A percentile compares a stretch with the other conserved stretches of the same genome.
Conservation (phyloP, 2,329 filamentous ascomycete species). For the Teratosphaeria destructans region DNA sequence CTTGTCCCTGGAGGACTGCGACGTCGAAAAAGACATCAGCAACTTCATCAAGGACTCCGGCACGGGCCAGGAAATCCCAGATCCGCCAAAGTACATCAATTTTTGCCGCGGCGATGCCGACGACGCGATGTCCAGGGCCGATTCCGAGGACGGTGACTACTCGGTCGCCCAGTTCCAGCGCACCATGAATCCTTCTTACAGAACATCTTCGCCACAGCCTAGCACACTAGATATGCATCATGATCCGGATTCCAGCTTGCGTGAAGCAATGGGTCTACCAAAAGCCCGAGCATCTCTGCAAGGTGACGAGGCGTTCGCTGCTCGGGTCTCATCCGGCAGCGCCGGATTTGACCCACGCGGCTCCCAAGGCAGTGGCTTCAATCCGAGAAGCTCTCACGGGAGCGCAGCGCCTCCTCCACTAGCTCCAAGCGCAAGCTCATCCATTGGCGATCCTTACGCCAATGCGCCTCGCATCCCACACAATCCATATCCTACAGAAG, state of each 20-base stretch:
- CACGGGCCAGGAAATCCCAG: slow-evolving; percentile 94
- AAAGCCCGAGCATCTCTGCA: slow-evolving; percentile 29
- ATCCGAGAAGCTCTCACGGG: slow-evolving; percentile 5
- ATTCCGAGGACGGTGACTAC: slow-evolving; percentile 78
- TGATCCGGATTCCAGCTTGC: slow-evolving; percentile 66
- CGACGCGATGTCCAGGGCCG: slow-evolving; percentile 65
- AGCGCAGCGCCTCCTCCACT: slow-evolving; percentile 12
- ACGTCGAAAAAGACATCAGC: slow-evolving; percentile 90
- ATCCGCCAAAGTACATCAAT: slow-evolving; percentile 96
- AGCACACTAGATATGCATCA: slow-evolving; percentile 89
- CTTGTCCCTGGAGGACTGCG: slow-evolving; percentile 83
- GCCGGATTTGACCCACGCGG: slow-evolving; percentile 10
- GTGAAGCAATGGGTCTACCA: slow-evolving; percentile 52
- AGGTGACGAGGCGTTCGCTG: slow-evolving; percentile 21
- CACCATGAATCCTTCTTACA: slow-evolving; percentile 89
- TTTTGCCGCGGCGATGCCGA: slow-evolving; percentile 81
- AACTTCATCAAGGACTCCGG: slow-evolving; percentile 79
- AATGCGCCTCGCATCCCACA: slow-evolving; percentile 66
- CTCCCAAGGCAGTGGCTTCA: slow-evolving; percentile 18
- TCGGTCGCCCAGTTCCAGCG: slow-evolving; percentile 93
- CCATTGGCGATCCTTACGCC: slow-evolving; percentile 43
- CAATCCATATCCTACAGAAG: slow-evolving; percentile 87
- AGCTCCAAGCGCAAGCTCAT: slow-evolving; percentile 10
- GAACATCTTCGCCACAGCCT: slow-evolving; percentile 90
- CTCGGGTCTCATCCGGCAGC: slow-evolving; percentile 19